Evolutionary conservation across 2,329 filamentous ascomycete species (phyloP).

Genomic region (Nakataea oryzae): DNA sequence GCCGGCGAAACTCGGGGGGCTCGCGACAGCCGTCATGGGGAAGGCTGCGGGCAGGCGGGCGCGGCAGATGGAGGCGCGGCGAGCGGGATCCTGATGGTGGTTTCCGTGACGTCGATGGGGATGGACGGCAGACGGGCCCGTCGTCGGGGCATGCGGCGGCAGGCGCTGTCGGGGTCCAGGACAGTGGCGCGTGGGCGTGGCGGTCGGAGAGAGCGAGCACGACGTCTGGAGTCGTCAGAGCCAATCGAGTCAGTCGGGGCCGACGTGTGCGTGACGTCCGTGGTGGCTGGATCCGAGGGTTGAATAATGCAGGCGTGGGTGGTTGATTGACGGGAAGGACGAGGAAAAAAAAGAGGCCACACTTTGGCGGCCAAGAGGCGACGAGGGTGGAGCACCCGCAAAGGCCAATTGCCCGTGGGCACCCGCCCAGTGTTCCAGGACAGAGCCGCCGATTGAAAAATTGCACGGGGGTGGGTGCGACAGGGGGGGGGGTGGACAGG

Average conservation of each 20-base stretch:
- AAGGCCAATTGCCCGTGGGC: background rate
- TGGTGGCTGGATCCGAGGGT: background rate
- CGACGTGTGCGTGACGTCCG: background rate
- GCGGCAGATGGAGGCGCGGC: background rate
- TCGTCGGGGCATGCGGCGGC: background rate
- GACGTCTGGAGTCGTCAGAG: background rate
- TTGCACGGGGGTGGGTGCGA: background rate
- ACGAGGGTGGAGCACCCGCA: background rate
- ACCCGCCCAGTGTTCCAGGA: background rate
- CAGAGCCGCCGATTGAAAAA: background rate
- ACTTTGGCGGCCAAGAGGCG: background rate
- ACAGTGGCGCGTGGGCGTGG: slow-evolving; percentile 5
- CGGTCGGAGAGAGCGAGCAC: slow-evolving; percentile 7
- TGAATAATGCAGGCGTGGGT: background rate
- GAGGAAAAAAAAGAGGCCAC: background rate
- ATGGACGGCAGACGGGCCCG: background rate
- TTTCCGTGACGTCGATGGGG: slow-evolving; percentile 2
- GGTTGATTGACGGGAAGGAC: background rate
- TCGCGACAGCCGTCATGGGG: slow-evolving; percentile 60
- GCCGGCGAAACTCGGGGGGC: slow-evolving; percentile 51
- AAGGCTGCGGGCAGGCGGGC: slow-evolving; percentile 12
- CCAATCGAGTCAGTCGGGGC: background rate
- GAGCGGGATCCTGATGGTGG: slow-evolving; percentile 1
- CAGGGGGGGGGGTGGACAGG: background rate
- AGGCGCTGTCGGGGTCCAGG: background rate